Conservation (phyloP, 2,329 filamentous ascomycete species). For the Diaporthe sp. region DNA sequence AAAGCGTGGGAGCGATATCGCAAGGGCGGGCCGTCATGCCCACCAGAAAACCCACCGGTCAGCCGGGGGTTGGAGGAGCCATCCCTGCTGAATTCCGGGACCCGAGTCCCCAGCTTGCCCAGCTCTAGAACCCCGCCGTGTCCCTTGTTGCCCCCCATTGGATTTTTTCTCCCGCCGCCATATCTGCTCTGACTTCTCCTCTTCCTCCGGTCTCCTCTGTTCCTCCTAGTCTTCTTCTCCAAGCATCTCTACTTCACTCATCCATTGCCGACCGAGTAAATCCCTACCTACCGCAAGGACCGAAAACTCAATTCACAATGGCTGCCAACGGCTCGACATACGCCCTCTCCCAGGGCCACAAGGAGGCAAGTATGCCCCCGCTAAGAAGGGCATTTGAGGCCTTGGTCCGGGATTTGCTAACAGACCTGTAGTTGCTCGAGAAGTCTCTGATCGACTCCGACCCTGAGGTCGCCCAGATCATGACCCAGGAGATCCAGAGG, state of each 20-base stretch:
- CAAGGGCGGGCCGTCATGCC: constrained; percentile 20
- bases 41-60: constrained; percentile 22
- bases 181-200: constrained; percentile 20
- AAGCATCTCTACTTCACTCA: background rate
- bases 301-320: constrained; percentile 46
- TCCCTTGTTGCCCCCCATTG: constrained; percentile 27
- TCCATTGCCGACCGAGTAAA: background rate
- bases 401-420: constrained; percentile 46
- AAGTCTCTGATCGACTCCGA: constrained; percentile 92
- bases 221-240: background rate
- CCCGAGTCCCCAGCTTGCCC: constrained; percentile 34
- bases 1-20: constrained; percentile 22
- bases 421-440: constrained; percentile 85
- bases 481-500: constrained; percentile 96
- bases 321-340: constrained; percentile 50
- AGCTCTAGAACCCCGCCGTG: constrained; percentile 36
- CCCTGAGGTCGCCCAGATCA: constrained; percentile 95
- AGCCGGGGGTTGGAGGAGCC: constrained; percentile 26
- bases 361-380: constrained; percentile 48
- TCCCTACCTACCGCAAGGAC: background rate
- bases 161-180: constrained; percentile 40
- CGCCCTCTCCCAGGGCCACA: constrained; percentile 54
- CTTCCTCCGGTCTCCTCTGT: background rate
- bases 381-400: background rate
- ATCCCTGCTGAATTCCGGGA: constrained; percentile 33